phyloP scores from a whole-genome alignment of 1,284 basidiomycete species.

The Ustilago bromivora region DNA sequence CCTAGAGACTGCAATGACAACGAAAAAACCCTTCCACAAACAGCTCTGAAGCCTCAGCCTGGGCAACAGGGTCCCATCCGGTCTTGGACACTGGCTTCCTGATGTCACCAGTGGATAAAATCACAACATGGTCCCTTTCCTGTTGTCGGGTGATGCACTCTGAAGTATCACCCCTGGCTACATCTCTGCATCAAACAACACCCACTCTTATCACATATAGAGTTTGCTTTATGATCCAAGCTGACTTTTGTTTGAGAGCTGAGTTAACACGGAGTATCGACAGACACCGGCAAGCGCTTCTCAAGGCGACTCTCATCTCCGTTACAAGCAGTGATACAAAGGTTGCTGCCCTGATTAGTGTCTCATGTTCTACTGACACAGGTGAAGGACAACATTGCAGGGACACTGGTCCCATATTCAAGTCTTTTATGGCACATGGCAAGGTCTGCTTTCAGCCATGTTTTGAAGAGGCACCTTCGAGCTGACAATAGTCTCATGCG shows the following conservation, averaged over 20 bases:
- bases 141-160: not conserved
- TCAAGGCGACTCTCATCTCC: too few species aligned
- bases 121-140: not conserved
- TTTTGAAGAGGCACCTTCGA: not conserved
- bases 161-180: not conserved
- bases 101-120: not conserved
- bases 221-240: too few species aligned
- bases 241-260: not conserved
- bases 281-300: too few species aligned
- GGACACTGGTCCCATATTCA: not conserved
- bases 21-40: not conserved
- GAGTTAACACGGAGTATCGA: too few species aligned
- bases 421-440: not conserved
- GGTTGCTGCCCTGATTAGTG: not conserved
- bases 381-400: not conserved
- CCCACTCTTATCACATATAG: slow-evolving; percentile 1
- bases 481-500: too few species aligned
- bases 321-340: too few species aligned
- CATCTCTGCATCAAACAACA: not conserved
- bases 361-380: not conserved
- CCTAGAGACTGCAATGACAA: not conserved
- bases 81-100: not conserved
- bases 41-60: not conserved
- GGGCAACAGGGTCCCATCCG: not conserved
- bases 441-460: not conserved